Evolutionary conservation across 768 basidiomycete species (phyloP).

Genomic region (Clavaria fumosa): DNA sequence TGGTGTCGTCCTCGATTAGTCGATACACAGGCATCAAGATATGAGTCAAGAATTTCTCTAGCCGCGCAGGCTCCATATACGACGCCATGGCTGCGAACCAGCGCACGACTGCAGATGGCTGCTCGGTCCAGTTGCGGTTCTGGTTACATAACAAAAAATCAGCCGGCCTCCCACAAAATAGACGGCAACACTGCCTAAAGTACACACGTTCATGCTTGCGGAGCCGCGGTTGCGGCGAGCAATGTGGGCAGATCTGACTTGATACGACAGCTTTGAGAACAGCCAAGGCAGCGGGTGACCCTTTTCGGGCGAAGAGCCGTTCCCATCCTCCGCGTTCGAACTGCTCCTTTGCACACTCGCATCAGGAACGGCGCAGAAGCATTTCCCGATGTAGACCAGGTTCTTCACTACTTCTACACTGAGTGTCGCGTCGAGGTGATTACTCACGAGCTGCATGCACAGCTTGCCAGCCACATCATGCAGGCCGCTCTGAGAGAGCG

Average conservation of each 20-base stretch:
- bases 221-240: conserved; percentile 52
- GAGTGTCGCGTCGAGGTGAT: conserved; percentile 56
- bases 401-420: conserved; percentile 84
- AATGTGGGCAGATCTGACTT: conserved; percentile 63
- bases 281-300: conserved; percentile 81
- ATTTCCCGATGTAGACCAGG: conserved; percentile 82
- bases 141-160: neutral
- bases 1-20: conserved; percentile 73
- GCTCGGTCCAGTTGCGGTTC: conserved; percentile 57
- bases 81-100: conserved; percentile 92
- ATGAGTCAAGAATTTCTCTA: conserved; percentile 65
- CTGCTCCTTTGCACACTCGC: too few relatives aligned
- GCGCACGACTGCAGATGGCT: conserved; percentile 64
- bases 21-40: conserved; percentile 80
- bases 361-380: conserved; percentile 38
- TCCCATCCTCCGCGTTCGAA: conserved; percentile 6
- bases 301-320: conserved; percentile 22
- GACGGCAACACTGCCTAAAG: conserved; percentile 24
- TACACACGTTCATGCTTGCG: too few relatives aligned
- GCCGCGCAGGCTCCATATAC: conserved; percentile 38
- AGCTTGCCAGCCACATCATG: conserved; percentile 58
- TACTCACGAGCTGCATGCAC: conserved; percentile 67
- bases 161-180: conserved; percentile 6
- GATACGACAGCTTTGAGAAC: conserved; percentile 87
- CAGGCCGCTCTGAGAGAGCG: conserved; percentile 41